Evolutionary conservation across 2,329 filamentous ascomycete genomes (phyloP), one percentile per base, ranked within the genome.

Genomic region (Colletotrichum godetiae): DNA sequence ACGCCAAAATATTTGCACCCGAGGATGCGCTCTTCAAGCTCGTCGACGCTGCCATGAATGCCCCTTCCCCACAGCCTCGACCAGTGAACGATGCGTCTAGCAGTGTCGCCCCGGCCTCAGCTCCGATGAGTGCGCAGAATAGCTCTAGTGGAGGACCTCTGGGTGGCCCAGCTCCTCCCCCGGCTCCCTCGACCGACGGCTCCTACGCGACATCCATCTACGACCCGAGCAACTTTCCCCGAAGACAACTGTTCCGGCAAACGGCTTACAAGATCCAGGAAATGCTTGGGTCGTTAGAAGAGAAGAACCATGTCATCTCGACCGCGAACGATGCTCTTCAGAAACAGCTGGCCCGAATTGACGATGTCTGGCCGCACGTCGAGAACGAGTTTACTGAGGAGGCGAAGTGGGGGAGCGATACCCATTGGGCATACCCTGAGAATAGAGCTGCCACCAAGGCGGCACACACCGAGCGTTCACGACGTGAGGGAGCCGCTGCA

Each of bases 271-370:
- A 93, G 76, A 92, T 98, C 65, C 91, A 93, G 76, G 93, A 95
- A 77, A 93, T 98, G 87, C 91, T 98, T 57, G 91, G 95, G 60
- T 96, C 95, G 1, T 89, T 98, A 49, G 97, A 99, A 80, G 97
- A 99, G 84, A 99, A 99, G 85, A 98, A 98, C 77, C 95, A 98
- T 77, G 97, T 99, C 77, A 93, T 98, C 69, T 93, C 94, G 49
- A 97, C 96, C 19, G 96, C 97, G 67, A 97, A 96, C 78, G 94
- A 97, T 77, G 94, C 95, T 58, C 90, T 98, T 13, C 91, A 94
- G 76, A 94, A 94, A 80, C 95, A 98, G 79, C 88, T 98, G 46
- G 86, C 90, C 73, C 94, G 97, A 65, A 91, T 98, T 79, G 94
- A 98, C 80, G 92, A 94, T 77, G 92, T 97, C 37, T 97, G 94